Conservation (phyloP, 2,329 filamentous ascomycete species). For the Cladosporium sp. region DNA sequence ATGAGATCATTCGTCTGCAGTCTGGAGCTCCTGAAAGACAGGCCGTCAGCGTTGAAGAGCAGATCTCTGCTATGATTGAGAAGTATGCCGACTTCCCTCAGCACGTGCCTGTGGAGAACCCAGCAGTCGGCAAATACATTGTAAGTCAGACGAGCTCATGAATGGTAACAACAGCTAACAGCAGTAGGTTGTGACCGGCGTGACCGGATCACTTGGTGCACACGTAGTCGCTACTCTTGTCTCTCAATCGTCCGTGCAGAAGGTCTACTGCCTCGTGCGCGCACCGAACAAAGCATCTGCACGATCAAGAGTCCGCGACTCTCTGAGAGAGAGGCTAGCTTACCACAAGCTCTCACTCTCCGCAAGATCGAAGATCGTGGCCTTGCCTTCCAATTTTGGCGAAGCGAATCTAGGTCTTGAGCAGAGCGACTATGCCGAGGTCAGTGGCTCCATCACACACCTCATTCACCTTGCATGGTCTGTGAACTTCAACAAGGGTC, state of each 20-base stretch:
- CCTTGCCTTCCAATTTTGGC: conserved; percentile 30
- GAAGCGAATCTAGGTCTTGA: conserved; percentile 31
- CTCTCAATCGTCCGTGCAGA: conserved; percentile 27
- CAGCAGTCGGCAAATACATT: conserved; percentile 27
- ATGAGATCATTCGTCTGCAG: conserved; percentile 45
- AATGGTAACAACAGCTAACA: not conserved
- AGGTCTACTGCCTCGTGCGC: conserved; percentile 47
- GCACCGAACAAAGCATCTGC: conserved; percentile 38
- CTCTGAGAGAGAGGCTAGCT: conserved; percentile 38
- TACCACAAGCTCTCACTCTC: conserved; percentile 32
- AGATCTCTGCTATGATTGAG: conserved; percentile 47
- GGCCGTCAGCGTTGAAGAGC: conserved; percentile 38
- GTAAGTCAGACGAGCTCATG: conserved; percentile 23
- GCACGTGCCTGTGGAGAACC: conserved; percentile 24
- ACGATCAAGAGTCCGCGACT: conserved; percentile 37
- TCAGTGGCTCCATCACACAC: conserved; percentile 29
- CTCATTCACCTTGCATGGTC: conserved; percentile 43
- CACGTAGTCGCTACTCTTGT: conserved; percentile 37
- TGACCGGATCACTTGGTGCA: conserved; percentile 40
- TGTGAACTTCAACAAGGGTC: conserved; percentile 40
- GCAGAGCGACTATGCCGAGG: conserved; percentile 24
- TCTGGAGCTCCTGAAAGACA: conserved; percentile 36
- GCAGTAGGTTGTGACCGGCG: conserved; percentile 36
- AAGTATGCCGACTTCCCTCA: conserved; percentile 42
- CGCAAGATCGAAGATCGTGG: conserved; percentile 31